Base-by-base conservation (phyloP, 1,284 basidiomycete genomes). In the Sporisorium reilianum region DNA sequence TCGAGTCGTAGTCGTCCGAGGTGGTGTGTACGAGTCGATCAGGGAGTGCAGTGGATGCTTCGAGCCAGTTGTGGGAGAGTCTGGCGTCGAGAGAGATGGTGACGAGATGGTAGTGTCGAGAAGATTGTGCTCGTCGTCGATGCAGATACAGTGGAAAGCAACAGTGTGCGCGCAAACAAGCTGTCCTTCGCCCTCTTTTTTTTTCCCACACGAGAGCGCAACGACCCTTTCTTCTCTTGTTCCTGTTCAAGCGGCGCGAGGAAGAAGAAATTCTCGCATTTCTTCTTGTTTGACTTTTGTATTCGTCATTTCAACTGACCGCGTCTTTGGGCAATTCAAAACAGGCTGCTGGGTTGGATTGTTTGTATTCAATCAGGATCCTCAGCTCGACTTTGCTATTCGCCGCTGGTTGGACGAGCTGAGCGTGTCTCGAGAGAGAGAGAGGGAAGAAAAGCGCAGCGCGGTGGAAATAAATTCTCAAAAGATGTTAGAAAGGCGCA, bases 401-500 rank as follows among this genome's bases (percentile, higher is more conserved):
- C 26, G 20, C 6, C 3, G 18, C 41, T 25, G n/a, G 32, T 22
- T 5, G 20, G 12, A 41, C 18, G 45, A 32, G 38, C 46, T 48
- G 25, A 32, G 46, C 46, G n/a, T 28, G 28, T 48, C 38, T 6
- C n/a, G 38, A 41, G n/a, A 38, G 36, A 38, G 36, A 12, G 23
- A n/a, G n/a, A n/a, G n/a, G n/a, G n/a, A n/a, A n/a, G n/a, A n/a
- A n/a, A n/a, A n/a, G n/a, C n/a, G n/a, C n/a, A n/a, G n/a, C n/a
- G n/a, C 44, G 23, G 25, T 26, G 45, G 16, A 30, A 30, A 28
- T 30, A 12, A 45, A n/a, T 36, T 22, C 18, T 22, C 55, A 8
- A 38, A 56, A 25, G n/a, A 56, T 56, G 55, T 56, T 56, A 56
- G 55, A 36, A 56, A 26, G 30, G 3, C 11, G 20, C 20, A 34